Evolutionary conservation across 345 rosid species (phyloP).

Genomic region (Eucalyptus marginata): DNA sequence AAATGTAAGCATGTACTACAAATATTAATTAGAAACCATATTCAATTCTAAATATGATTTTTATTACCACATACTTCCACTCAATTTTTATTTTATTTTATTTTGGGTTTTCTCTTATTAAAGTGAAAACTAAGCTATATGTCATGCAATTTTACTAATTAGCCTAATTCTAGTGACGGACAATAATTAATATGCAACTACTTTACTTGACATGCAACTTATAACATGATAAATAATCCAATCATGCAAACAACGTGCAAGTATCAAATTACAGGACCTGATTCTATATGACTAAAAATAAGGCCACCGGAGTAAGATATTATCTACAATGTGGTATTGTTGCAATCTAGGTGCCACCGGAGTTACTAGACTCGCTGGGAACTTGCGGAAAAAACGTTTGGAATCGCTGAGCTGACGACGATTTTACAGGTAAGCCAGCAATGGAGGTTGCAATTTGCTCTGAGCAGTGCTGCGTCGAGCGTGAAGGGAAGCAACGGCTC

Average conservation of each 20-base stretch:
- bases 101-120: not conserved
- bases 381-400: not conserved
- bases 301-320: too few species aligned
- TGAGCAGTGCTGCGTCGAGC: not conserved
- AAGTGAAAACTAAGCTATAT: not conserved
- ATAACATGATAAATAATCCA: too few species aligned
- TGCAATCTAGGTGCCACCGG: not conserved
- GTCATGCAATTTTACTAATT: not conserved
- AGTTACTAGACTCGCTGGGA: not conserved
- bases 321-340: not conserved
- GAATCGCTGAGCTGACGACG: not conserved
- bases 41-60: not conserved
- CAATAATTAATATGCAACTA: not conserved
- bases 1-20: not conserved
- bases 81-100: too few species aligned
- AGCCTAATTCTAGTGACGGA: not conserved
- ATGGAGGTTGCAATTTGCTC: not conserved
- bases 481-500: not conserved
- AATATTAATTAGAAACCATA: not conserved
- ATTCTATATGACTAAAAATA: not conserved
- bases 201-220: not conserved
- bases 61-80: not conserved
- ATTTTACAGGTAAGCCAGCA: not conserved
- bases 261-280: too few species aligned
- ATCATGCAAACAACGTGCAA: too few species aligned